Evolutionary conservation across 495 filamentous ascomycete genomes (phyloP), one percentile per base, ranked within the genome.

Genomic region (Mytilinidion resinicola): DNA sequence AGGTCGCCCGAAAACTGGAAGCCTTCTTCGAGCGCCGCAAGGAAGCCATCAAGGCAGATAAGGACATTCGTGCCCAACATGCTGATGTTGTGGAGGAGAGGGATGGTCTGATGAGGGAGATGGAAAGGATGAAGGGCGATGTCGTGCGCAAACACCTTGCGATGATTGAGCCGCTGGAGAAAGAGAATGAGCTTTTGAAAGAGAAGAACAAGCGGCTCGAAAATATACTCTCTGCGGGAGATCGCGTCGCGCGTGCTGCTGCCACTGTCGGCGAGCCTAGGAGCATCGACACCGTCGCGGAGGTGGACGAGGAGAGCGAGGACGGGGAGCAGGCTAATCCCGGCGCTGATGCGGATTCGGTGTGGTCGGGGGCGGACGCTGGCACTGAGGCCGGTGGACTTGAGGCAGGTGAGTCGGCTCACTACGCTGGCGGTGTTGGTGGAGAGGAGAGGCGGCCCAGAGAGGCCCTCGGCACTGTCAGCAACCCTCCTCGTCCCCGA

Each of bases 121-220:
- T 65, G n/a, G 62, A 65, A 34, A 41, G 17, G 11, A 65, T 65
- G 55, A 65, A 65, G 33, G 55, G 19, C 14, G 55, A 61, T 21
- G 62, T 65, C 8, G 62, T 65, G 3, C 15, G 51, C 17, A 65
- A 65, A 39, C 62, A 65, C 38, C 34, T 65, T 30, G 62, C 62
- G 11, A 10, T 17, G 4, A 47, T 65, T 9, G 58, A 65, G 17
- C 58, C 58, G 6, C 46, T 65, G 9, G 58, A 65, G n/a, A 58
- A 57, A 33, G 62, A 65, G 42, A 60, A 54, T 15, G 41, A 19
- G 19, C 25, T 17, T 4, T 35, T 65, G 12, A 49, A 57, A 20
- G 62, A 61, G 1, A 65, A 65, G 21, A 55, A 58, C 6, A 44
- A 61, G 51, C 53, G 62, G 12, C 50, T 65, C 8, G 47, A 65